Evolutionary conservation across 192 early-diverging fungal genomes (phyloP), one percentile per base, ranked within the genome.

Genomic region (Mortierella hygrophila): DNA sequence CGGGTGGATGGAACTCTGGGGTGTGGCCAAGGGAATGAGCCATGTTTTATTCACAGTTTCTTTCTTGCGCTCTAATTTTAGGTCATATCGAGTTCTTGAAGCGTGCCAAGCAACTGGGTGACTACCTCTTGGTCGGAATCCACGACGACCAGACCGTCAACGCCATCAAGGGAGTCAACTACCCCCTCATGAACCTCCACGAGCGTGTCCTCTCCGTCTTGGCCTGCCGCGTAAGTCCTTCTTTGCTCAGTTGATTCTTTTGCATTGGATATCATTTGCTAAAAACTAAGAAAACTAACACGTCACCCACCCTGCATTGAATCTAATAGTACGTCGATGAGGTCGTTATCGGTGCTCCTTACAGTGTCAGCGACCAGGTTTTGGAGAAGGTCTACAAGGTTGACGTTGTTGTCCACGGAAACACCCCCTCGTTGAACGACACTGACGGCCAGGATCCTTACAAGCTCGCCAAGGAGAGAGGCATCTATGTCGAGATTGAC

Each of bases 61-160:
- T 35, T 65, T 65, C 13, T 65, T 65, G 60, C 26, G 71, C n/a
- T 40, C 91, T 91, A 87, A 90, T 92, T 71, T 81, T 94, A 18
- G 96, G 97, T n/a, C 98, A 99, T 85, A 96, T 97, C 81, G 96
- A 98, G 87, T 98, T 98, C 89, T 89, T 99, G 83, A 94, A 94
- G 82, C 92, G 94, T 77, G 97, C 96, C 38, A 96, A 93, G 79
- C 93, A 92, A 73, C 88, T 94, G 68, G 97, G 98, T 57, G 93
- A 97, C 89, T 99, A 96, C 75, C 89, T 99, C 74, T 91, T 99
- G 55, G 98, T 98, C 23, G 98, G 97, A 47, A 91, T 99, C 37
- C 97, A 97, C 84, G 96, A 97, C 72, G 98, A 98, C 90, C 93
- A 91, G 92, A 94, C 94, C 8, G 96, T 98, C 68, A 97, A 99